Evolutionary conservation across 495 filamentous ascomycete genomes (phyloP), one percentile per base, ranked within the genome.

Genomic region (Neurospora sp.): DNA sequence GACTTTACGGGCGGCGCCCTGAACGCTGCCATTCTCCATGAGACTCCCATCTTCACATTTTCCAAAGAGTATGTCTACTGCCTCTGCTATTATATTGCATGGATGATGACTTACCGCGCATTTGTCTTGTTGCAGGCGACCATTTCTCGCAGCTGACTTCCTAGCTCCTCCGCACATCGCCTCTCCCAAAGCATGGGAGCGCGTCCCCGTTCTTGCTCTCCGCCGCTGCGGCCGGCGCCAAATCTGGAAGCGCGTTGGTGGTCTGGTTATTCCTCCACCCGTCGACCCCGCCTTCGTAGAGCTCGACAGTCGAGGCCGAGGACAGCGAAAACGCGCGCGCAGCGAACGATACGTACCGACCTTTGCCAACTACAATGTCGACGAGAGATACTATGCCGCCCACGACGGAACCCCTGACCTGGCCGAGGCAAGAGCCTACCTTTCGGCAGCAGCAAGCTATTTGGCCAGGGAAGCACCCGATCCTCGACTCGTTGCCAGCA

Each of bases 191-290:
- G 61, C 80, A 53, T 82, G 80, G 80, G 61, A 81, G 41, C 79
- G 80, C 74, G 75, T 82, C 31, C 65, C 72, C 8, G 76, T 82
- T 35, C 18, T 65, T 65, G 53, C 53, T 65, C 38, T 42, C 35
- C 35, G 71, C 73, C 69, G 71, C 78, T 31, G 73, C 59, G 44
- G 39, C 71, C n/a, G 53, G 70, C 74, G 71, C 38, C 77, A 74
- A 65, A 80, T 82, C 48, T 81, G 80, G 80, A 82, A 82, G 68
- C 73, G 80, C 20, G 78, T 81, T 9, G 75, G 72, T 42, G 78
- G 79, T 2, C 45, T 75, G 16, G 22, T 48, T 4, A 6, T 48
- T 12, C 61, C 18, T 22, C 20, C 40, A 14, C 39, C 22, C 16
- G 48, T 72, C 20, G 39, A 68, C 20, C 9, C 72, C 39, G 78